phyloP scores from a whole-genome alignment of 257 asterid species.

The Ilex asprella region DNA sequence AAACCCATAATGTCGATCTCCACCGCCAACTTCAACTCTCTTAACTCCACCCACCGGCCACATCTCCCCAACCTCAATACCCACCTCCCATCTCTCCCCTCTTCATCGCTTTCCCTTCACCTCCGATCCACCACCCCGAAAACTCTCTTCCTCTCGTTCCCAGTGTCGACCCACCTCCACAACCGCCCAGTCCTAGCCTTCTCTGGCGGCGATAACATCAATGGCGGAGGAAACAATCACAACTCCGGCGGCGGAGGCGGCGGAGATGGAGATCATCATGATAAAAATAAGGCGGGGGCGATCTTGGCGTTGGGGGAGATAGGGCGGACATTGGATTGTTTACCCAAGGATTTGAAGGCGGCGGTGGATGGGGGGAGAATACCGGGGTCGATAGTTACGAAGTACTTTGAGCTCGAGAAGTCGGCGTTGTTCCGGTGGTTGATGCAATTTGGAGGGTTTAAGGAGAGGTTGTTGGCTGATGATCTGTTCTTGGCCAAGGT shows the following conservation, averaged over 20 bases:
- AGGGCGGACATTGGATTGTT: constrained; percentile 68
- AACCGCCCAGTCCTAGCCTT: constrained; percentile 19
- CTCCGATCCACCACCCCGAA: constrained; percentile 11
- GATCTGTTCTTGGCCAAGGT: constrained; percentile 89
- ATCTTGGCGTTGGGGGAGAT: constrained; percentile 22
- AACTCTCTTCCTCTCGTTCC: constrained; percentile 8
- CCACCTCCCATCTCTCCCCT: constrained; percentile 9
- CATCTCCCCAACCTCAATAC: constrained; percentile 6
- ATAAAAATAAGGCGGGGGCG: constrained; percentile 11
- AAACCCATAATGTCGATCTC: constrained; percentile 19
- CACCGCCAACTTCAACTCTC: constrained; percentile 22
- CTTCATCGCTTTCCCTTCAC: constrained; percentile 11
- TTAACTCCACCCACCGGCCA: constrained; percentile 13
- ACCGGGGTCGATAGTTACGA: constrained; percentile 58
- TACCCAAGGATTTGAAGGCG: constrained; percentile 77
- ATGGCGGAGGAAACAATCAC: constrained; percentile 15
- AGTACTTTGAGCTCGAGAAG: constrained; percentile 67
- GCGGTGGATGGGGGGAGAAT: constrained; percentile 69
- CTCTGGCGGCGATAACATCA: constrained; percentile 17
- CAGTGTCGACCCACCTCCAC: constrained; percentile 6
- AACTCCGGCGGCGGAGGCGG: constrained; percentile 2
- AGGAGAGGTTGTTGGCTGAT: constrained; percentile 92
- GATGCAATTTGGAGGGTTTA: constrained; percentile 76
- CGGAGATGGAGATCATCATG: constrained; percentile 24
- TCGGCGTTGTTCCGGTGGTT: constrained; percentile 64